Base-by-base conservation (phyloP, 164 flowering plant genomes). In the Tetrastigma voinierianum region DNA sequence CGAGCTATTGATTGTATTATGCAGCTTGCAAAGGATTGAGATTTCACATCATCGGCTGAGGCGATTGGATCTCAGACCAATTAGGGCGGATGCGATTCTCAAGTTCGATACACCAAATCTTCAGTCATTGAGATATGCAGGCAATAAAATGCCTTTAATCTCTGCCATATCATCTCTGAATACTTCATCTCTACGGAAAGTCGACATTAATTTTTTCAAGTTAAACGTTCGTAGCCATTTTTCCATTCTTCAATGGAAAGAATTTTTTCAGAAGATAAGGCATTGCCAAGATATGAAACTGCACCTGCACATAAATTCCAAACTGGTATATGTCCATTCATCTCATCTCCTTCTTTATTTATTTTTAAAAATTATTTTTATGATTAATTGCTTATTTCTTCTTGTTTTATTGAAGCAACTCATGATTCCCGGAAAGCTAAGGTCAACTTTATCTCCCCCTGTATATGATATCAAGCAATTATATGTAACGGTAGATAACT, bases 1-100 rank as follows among this genome's bases (percentile, higher is more conserved):
- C 45, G 78, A 78, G 61, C 68, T 59, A 20, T 65, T 78, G 72
- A 64, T 46, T 3, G 67, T 78, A 5, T 51, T 61, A 46, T 78
- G 72, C 57, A 63, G 14, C 2, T 43, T 75, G 62, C 46, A 67
- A 55, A 63, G 20, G 12, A 56, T 78, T 12, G 66, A 46, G 24
- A 78, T 75, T 21, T 63, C 57, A 16, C 67, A 66, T 64, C 25
- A 20, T 3, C 46, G n/a, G n/a, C 69, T 78, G 2, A 74, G 46
- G 74, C 58, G 57, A 23, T 61, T 78, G 44, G 40, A 64, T 20
- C 25, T 78, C 46, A 69, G 51, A 2, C 40, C 74, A 8, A 6
- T 15, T 1, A 72, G 24, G 46, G 1, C 6, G 40, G 40, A 25
- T 5, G 40, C 40, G 40, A 25, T 4, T 4, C 71, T 64, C 14